phyloP scores from a whole-genome alignment of 805 yeast species.

The Nakazawaea wyomingensis region DNA sequence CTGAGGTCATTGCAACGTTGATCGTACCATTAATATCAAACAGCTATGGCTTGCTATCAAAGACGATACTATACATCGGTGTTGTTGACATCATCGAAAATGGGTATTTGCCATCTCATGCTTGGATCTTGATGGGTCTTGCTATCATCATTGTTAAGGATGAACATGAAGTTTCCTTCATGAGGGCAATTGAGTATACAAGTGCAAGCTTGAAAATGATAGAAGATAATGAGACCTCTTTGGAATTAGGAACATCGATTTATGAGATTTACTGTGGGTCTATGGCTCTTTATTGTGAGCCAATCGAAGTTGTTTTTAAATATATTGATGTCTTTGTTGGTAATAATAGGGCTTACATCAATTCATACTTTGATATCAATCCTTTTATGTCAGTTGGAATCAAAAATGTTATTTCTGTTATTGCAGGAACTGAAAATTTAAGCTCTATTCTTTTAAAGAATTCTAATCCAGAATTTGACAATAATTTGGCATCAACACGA shows the following conservation, averaged over 20 bases:
- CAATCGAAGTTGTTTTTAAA: conserved; percentile 30
- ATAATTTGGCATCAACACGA: neutral
- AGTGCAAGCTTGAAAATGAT: conserved; percentile 34
- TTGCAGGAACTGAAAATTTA: conserved; percentile 8
- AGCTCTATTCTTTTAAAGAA: conserved; percentile 2
- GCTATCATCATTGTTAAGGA: conserved; percentile 29
- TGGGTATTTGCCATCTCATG: conserved; percentile 36
- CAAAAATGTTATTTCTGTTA: conserved; percentile 9
- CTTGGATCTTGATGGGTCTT: conserved; percentile 33
- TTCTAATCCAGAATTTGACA: neutral
- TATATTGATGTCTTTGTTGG: conserved; percentile 17
- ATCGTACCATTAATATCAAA: conserved; percentile 28
- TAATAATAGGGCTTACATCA: conserved; percentile 11
- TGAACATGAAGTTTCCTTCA: conserved; percentile 25
- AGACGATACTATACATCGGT: conserved; percentile 28
- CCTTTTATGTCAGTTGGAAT: conserved; percentile 12
- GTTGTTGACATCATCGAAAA: conserved; percentile 30
- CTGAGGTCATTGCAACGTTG: conserved; percentile 36
- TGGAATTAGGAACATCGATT: conserved; percentile 31
- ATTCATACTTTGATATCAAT: conserved; percentile 3
- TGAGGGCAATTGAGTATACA: conserved; percentile 35
- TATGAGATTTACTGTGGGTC: conserved; percentile 37
- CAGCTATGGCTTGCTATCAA: conserved; percentile 23
- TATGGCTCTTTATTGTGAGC: conserved; percentile 37
- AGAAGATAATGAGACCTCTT: conserved; percentile 28